A percentile compares a stretch with the other conserved stretches of the same genome.
These are phyloP conservation scores for Postia placenta DNA, from an alignment of 768 basidiomycete species.

Conservation along the genomic window DNA sequence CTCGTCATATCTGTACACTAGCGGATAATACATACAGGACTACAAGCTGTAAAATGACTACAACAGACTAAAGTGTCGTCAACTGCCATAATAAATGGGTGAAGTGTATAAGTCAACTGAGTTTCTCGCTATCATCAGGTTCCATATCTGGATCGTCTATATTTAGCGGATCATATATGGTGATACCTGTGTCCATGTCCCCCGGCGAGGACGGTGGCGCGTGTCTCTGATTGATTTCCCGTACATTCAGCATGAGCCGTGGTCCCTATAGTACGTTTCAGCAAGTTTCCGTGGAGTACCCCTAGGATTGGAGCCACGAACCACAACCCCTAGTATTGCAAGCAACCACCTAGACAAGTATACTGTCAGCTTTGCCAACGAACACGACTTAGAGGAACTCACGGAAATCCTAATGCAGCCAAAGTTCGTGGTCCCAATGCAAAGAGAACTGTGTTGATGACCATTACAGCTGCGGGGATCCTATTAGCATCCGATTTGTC, in stretches of 20 bases:
- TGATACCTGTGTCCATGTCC: neutral
- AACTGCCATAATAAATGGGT: too few relatives aligned
- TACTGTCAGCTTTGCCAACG: neutral
- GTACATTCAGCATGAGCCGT: constrained; percentile 11
- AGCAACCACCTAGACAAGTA: constrained; percentile 7
- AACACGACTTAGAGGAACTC: neutral
- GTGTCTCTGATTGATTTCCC: neutral
- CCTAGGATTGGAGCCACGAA: neutral
- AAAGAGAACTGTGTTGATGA: constrained; percentile 11
- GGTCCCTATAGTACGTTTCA: constrained; percentile 6
- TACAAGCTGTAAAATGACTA: too few relatives aligned
- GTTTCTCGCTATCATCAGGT: neutral
- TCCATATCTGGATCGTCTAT: neutral
- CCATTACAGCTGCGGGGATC: constrained; percentile 8
- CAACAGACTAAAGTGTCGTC: too few relatives aligned
- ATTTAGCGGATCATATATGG: neutral
- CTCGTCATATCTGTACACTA: too few relatives aligned
- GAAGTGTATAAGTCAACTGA: neutral
- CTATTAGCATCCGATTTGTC: neutral
- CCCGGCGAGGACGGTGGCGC: neutral
- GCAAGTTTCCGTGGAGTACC: constrained; percentile 1
- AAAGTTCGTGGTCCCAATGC: constrained; percentile 9
- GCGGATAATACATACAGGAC: too few relatives aligned
- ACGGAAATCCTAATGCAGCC: constrained; percentile 11
- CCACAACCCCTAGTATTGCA: constrained; percentile 9